Percentiles rank a stretch among this genome's conserved stretches.
These are phyloP conservation scores for Volvox reticuliferus DNA, from an alignment of 139 green algal species.

Conservation along the genomic window DNA sequence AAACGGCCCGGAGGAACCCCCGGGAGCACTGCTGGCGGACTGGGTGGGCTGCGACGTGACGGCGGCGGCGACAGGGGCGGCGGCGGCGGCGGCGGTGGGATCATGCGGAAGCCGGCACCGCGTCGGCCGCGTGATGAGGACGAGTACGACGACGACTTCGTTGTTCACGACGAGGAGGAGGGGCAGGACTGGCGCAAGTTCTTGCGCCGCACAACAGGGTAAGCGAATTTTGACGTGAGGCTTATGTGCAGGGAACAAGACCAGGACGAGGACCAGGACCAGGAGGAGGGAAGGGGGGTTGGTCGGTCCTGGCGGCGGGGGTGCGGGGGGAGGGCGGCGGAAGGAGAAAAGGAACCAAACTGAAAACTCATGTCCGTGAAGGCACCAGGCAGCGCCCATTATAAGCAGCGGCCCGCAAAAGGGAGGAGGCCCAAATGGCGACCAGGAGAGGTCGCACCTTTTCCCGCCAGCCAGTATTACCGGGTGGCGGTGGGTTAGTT, in stretches of 20 bases:
- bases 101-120: neutral
- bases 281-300: neutral
- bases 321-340: neutral
- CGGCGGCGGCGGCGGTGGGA: neutral
- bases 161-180: conserved; percentile 52
- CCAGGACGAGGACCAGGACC: neutral
- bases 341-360: too few relatives aligned
- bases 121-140: conserved; percentile 25
- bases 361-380: too few relatives aligned
- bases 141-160: conserved; percentile 50
- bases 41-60: neutral
- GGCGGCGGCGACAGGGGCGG: neutral
- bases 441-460: too few relatives aligned
- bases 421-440: too few relatives aligned
- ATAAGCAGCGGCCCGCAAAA: too few relatives aligned
- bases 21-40: neutral
- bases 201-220: conserved; percentile 48
- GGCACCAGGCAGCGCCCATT: too few relatives aligned
- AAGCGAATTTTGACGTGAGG: neutral
- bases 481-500: too few relatives aligned
- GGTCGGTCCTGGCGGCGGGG: neutral
- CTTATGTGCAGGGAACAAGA: neutral
- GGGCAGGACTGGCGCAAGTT: conserved; percentile 50
- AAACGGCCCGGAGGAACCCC: neutral
- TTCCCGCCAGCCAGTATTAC: too few relatives aligned